phyloP scores from a whole-genome alignment of 345 rosid genomes.

The Triadica sebifera region DNA sequence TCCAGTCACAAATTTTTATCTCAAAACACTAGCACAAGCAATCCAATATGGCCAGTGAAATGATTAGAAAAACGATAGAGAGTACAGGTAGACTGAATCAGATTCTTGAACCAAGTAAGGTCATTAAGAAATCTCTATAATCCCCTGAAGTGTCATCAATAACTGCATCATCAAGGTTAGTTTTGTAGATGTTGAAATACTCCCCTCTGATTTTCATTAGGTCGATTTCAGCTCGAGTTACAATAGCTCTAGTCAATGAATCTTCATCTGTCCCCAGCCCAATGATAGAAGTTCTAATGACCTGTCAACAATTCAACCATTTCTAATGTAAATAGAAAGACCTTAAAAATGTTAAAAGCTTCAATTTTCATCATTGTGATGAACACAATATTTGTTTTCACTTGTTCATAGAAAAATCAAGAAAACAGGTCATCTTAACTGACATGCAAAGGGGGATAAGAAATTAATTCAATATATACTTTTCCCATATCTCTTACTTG shows the following conservation, averaged over 20 bases:
- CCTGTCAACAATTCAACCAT: constrained; percentile 37
- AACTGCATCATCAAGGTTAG: constrained; percentile 60
- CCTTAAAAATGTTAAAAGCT: background rate
- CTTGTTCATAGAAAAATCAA: too few species aligned
- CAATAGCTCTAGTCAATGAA: constrained; percentile 69
- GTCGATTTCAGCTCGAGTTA: constrained; percentile 78
- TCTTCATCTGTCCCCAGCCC: constrained; percentile 92
- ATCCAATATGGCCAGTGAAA: background rate
- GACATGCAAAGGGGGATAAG: too few species aligned
- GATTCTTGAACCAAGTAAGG: constrained; percentile 64
- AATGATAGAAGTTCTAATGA: constrained; percentile 46
- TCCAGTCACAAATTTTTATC: background rate
- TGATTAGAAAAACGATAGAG: background rate
- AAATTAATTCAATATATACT: too few species aligned
- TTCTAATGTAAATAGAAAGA: background rate
- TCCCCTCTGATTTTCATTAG: constrained; percentile 63
- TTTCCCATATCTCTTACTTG: background rate
- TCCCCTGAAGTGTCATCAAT: constrained; percentile 76
- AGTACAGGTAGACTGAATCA: constrained; percentile 29
- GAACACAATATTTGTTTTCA: too few species aligned
- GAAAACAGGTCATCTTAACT: too few species aligned
- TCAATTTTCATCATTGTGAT: background rate
- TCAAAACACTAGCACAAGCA: constrained; percentile 1
- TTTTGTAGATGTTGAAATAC: constrained; percentile 47
- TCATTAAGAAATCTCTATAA: constrained; percentile 59